phyloP scores from a whole-genome alignment of 1,284 basidiomycete species.

The Irpex lacteus region DNA sequence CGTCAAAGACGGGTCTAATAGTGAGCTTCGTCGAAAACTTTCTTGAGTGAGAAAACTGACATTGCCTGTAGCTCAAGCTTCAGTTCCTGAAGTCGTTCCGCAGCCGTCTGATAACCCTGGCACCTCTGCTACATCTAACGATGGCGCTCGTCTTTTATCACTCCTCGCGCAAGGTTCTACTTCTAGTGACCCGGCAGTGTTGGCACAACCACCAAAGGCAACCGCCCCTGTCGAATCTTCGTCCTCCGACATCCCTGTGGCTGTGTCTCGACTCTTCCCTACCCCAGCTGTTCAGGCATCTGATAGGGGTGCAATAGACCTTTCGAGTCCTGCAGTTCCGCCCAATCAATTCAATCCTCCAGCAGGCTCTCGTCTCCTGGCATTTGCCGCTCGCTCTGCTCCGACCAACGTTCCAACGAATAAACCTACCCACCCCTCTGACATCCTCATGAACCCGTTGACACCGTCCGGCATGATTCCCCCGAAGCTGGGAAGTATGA shows the following conservation, averaged over 20 bases:
- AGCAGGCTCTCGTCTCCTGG: constrained; percentile 67
- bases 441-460: constrained; percentile 11
- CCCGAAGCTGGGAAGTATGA: constrained; percentile 8
- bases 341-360: constrained; percentile 56
- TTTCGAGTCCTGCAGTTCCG: constrained; percentile 19
- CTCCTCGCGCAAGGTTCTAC: constrained; percentile 11
- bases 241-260: constrained; percentile 31
- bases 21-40: neutral
- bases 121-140: neutral
- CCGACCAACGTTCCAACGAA: constrained; percentile 11
- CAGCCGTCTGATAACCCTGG: constrained; percentile 3
- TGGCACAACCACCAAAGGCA: constrained; percentile 8
- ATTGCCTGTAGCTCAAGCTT: neutral
- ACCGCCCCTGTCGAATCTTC: constrained; percentile 20
- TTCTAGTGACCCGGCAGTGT: constrained; percentile 7
- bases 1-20: neutral
- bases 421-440: constrained; percentile 2
- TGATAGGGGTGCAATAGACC: constrained; percentile 18
- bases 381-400: constrained; percentile 53
- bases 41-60: neutral
- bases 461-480: constrained; percentile 18
- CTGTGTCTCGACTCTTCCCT: constrained; percentile 33
- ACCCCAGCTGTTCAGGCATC: constrained; percentile 24
- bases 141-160: constrained; percentile 9
- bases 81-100: neutral